Base-by-base conservation (phyloP, 1,284 basidiomycete genomes). In the Coniferiporia weirii region DNA sequence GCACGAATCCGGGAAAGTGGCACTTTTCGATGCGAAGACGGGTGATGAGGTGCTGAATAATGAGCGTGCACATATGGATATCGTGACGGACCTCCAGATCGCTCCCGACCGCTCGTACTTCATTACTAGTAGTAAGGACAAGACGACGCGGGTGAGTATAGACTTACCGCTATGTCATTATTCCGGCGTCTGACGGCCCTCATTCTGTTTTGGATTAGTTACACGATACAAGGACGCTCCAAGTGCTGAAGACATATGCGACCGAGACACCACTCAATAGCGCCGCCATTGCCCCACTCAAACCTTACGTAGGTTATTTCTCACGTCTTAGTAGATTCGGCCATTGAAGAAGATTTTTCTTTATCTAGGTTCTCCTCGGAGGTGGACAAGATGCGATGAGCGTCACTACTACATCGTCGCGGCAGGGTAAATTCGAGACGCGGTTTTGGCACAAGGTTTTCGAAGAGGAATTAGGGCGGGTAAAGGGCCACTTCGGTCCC, bases 361-460 rank as follows among this genome's bases (percentile, higher is more conserved):
- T 15, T 62, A 52, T 52, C 32, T 64, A 93, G 89, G 78, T 96
- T 52, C 82, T 97, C 36, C 78, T 98, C 45, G 97, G 97, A 56
- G 96, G 96, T 74, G 96, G 96, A 57, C 96, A 98, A 75, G 96
- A 98, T 71, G 96, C 96, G 8, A 98, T 96, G 95, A 89, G 80
- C 69, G 96, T 99, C 59, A 98, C 97, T 13, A 98, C 94, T 4
- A 99, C 96, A 1, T 93, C 91, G 5, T 72, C 87, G 40, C 85
- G 96, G 59, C 93, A 97, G 72, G 97, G 96, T 45, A 96, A 97
- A 74, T 99, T 99, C 73, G 97, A 99, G 77, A 94, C 95, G 3
- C 83, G 95, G 51, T 98, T 99, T 79, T 99, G 95, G 94, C 96
- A 99, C 80, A 94, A 92, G 70, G 82, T 99, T 47, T 94, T 98